Evolutionary conservation across 305 asterid genomes (phyloP).

Genomic region (Solanum chacoense): DNA sequence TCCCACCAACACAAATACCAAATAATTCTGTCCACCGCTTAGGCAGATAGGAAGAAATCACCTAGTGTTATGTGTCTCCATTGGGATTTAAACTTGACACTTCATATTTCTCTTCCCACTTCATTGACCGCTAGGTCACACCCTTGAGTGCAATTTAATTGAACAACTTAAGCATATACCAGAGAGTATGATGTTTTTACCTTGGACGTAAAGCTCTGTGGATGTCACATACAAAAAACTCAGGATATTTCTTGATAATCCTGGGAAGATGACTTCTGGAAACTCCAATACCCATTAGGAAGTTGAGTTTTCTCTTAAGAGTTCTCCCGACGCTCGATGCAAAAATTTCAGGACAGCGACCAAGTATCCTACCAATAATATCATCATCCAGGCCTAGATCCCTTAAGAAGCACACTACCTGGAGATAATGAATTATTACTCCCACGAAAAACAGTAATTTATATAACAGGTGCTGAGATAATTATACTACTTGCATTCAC

Average conservation of each 20-base stretch:
- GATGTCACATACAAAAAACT: slow-evolving; percentile 65
- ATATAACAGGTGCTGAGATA: neutral
- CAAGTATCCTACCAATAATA: slow-evolving; percentile 44
- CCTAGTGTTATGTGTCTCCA: neutral
- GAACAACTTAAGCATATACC: neutral
- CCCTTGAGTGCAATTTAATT: neutral
- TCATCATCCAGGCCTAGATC: slow-evolving; percentile 63
- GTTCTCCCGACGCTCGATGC: slow-evolving; percentile 54
- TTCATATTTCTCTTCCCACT: neutral
- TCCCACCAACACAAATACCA: neutral
- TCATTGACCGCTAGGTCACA: neutral
- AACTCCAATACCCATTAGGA: slow-evolving; percentile 56
- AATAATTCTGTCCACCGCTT: neutral
- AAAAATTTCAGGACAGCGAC: slow-evolving; percentile 83
- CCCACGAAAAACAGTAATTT: neutral
- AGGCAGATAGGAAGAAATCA: neutral
- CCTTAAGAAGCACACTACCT: slow-evolving; percentile 69
- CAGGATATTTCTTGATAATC: slow-evolving; percentile 77
- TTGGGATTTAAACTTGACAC: neutral
- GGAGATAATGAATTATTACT: slow-evolving; percentile 7
- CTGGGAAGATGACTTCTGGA: slow-evolving; percentile 50
- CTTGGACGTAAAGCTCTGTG: slow-evolving; percentile 70
- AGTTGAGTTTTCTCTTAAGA: slow-evolving; percentile 56
- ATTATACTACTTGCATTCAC: neutral
- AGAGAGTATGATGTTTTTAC: slow-evolving; percentile 24